Percentiles rank a stretch among this genome's conserved stretches.
Conservation (phyloP, 1,284 basidiomycete genomes). For the Termitomyces sp. region DNA sequence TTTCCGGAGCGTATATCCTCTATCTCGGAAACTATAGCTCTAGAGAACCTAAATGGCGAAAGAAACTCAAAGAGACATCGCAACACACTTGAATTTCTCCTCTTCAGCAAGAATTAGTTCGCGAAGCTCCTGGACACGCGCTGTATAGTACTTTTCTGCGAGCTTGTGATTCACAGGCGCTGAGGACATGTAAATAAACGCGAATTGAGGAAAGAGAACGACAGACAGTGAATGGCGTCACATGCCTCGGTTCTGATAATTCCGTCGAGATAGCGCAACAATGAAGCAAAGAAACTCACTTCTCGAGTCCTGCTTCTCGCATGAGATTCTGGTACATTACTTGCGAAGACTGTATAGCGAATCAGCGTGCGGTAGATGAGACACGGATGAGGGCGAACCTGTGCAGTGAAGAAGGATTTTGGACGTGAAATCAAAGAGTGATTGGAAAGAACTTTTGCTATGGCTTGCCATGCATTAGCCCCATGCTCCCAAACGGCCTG, state of each 20-base stretch:
- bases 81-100: constrained; percentile 63
- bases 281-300: constrained; percentile 39
- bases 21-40: constrained; percentile 61
- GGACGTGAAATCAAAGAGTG: constrained; percentile 65
- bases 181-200: constrained; percentile 16
- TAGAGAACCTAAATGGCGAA: constrained; percentile 20
- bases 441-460: constrained; percentile 62
- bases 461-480: constrained; percentile 63
- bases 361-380: constrained; percentile 10
- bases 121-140: constrained; percentile 67
- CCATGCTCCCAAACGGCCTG: constrained; percentile 85
- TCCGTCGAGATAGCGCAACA: constrained; percentile 3
- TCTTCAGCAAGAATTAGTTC: constrained; percentile 69
- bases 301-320: constrained; percentile 60
- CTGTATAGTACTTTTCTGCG: constrained; percentile 68
- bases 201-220: neutral
- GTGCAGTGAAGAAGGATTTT: constrained; percentile 60
- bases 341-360: constrained; percentile 54
- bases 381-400: constrained; percentile 37
- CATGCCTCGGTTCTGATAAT: constrained; percentile 37
- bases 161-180: constrained; percentile 55
- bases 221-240: constrained; percentile 36
- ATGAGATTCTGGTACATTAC: constrained; percentile 64
- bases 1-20: constrained; percentile 68
- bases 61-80: neutral